A percentile compares a stretch with the other conserved stretches of the same genome.
phyloP scores from a whole-genome alignment of 805 yeast genomes.

The Ogataea ramenticola region DNA sequence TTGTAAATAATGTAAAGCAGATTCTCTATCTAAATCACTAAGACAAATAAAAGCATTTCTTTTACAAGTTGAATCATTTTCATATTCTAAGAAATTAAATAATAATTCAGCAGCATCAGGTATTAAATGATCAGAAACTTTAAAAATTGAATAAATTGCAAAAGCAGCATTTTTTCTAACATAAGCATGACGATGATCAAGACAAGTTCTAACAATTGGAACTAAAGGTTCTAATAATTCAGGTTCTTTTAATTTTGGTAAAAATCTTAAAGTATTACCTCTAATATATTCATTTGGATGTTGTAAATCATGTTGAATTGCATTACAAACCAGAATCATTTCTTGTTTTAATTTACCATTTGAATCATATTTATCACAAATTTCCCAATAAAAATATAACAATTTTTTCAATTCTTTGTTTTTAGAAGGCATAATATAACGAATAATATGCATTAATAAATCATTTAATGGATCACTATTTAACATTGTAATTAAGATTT shows the following conservation, averaged over 20 bases:
- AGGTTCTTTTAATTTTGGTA: slow-evolving; percentile 85
- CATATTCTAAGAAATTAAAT: slow-evolving; percentile 63
- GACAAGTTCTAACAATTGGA: slow-evolving; percentile 83
- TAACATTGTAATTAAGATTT: slow-evolving; percentile 76
- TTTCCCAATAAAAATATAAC: slow-evolving; percentile 95
- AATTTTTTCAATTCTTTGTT: slow-evolving; percentile 87
- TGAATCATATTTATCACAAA: slow-evolving; percentile 83
- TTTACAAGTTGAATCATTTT: slow-evolving; percentile 88
- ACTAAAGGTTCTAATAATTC: slow-evolving; percentile 93
- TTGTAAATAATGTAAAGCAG: slow-evolving; percentile 77
- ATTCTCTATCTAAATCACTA: slow-evolving; percentile 74
- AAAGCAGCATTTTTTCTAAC: slow-evolving; percentile 96
- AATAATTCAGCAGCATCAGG: slow-evolving; percentile 95
- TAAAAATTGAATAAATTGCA: slow-evolving; percentile 76
- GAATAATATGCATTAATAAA: slow-evolving; percentile 90
- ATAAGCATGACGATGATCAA: slow-evolving; percentile 95
- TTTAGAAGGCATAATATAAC: slow-evolving; percentile 95
- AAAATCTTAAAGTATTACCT: slow-evolving; percentile 89
- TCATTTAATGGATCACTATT: slow-evolving; percentile 93
- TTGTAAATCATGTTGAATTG: slow-evolving; percentile 93
- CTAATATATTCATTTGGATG: slow-evolving; percentile 97
- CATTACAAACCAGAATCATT: slow-evolving; percentile 97
- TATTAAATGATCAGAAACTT: slow-evolving; percentile 76
- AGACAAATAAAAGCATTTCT: slow-evolving; percentile 92
- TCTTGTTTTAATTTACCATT: slow-evolving; percentile 94